These are phyloP conservation scores for Entomortierella beljakovae DNA, from an alignment of 192 early-diverging fungal species.

Conservation along the genomic window DNA sequence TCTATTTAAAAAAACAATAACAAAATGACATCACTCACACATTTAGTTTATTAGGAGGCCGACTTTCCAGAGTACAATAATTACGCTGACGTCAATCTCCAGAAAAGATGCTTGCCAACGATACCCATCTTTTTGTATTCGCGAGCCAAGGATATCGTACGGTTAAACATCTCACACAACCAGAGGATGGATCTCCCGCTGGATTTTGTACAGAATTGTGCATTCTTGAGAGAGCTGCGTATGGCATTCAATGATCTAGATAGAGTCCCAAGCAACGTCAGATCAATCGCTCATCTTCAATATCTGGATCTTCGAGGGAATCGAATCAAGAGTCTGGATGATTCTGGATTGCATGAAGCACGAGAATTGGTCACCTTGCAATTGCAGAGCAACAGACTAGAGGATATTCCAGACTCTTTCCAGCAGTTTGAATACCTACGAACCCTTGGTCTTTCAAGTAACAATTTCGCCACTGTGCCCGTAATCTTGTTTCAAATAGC, in stretches of 20 bases:
- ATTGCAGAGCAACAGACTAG: constrained; percentile 80
- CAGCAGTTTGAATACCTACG: constrained; percentile 68
- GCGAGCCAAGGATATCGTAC: constrained; percentile 76
- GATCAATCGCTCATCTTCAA: constrained; percentile 70
- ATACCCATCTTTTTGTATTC: constrained; percentile 83
- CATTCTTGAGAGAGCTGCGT: constrained; percentile 70
- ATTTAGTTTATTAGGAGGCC: constrained; percentile 44
- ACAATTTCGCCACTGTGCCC: constrained; percentile 80
- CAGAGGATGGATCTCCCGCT: constrained; percentile 83
- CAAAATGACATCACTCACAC: not conserved
- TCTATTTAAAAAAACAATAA: constrained; percentile 19
- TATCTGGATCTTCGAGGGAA: constrained; percentile 86
- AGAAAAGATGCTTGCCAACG: constrained; percentile 77
- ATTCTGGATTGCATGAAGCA: constrained; percentile 73
- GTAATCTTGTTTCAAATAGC: constrained; percentile 68
- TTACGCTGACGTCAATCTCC: constrained; percentile 76
- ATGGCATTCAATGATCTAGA: constrained; percentile 79
- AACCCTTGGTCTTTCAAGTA: constrained; percentile 82
- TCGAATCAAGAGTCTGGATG: constrained; percentile 71
- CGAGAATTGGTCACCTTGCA: constrained; percentile 68
- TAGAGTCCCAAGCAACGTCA: constrained; percentile 75
- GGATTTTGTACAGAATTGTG: constrained; percentile 85
- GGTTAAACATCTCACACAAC: constrained; percentile 87
- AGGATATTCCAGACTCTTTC: constrained; percentile 75
- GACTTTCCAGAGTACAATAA: constrained; percentile 49